Conservation (phyloP, 1,284 basidiomycete species). For the Jaminaea rosea region DNA sequence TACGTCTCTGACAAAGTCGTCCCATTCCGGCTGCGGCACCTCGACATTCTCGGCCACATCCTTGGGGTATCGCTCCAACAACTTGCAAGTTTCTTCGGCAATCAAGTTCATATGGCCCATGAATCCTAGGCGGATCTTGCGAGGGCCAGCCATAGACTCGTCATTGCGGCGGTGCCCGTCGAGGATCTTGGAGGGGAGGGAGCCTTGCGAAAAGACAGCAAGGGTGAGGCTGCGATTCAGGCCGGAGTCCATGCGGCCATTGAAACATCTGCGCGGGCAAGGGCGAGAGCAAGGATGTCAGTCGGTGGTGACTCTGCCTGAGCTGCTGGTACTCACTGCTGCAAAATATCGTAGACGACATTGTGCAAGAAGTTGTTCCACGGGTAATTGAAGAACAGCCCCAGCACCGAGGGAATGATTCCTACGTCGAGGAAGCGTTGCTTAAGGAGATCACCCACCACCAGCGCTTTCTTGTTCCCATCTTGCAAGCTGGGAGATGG, state of each 20-base stretch:
- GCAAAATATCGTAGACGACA: slow-evolving; percentile 89
- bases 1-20: slow-evolving; percentile 36
- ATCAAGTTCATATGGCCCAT: slow-evolving; percentile 97
- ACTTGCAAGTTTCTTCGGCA: slow-evolving; percentile 75
- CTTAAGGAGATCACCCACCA: slow-evolving; percentile 41
- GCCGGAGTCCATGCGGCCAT: slow-evolving; percentile 59
- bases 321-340: too few species aligned
- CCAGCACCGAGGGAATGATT: slow-evolving; percentile 35
- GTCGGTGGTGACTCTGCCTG: too few species aligned
- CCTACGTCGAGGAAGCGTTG: slow-evolving; percentile 38
- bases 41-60: slow-evolving; percentile 15
- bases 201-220: slow-evolving; percentile 37
- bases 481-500: slow-evolving; percentile 35
- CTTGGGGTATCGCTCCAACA: slow-evolving; percentile 70
- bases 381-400: slow-evolving; percentile 82
- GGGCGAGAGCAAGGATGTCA: too few species aligned
- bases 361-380: slow-evolving; percentile 99
- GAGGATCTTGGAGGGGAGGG: slow-evolving; percentile 34
- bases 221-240: slow-evolving; percentile 40
- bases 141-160: slow-evolving; percentile 22
- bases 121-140: slow-evolving; percentile 57
- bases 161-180: slow-evolving; percentile 38
- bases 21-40: slow-evolving; percentile 38
- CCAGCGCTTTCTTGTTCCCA: slow-evolving; percentile 24
- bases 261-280: too few species aligned